Percentiles rank a stretch among this genome's conserved stretches.
phyloP scores from a whole-genome alignment of 805 yeast species.

The Alloascoidea hylecoeti region DNA sequence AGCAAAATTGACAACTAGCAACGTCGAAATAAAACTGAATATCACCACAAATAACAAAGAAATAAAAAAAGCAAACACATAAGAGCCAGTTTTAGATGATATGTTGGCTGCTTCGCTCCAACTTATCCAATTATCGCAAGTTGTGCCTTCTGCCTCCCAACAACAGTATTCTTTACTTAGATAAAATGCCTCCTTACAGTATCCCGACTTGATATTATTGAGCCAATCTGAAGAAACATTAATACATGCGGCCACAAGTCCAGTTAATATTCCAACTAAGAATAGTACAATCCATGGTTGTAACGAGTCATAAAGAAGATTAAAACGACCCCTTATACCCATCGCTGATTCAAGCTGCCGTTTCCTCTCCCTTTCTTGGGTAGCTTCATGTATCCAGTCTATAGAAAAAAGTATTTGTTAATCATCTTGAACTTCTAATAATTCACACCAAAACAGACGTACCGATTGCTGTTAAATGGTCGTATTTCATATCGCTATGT shows the following conservation, averaged over 20 bases:
- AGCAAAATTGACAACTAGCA: conserved; percentile 16
- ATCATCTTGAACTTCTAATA: conserved; percentile 1
- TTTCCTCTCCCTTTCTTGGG: conserved; percentile 11
- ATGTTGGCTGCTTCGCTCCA: neutral
- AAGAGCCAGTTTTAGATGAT: neutral
- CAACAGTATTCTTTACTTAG: conserved; percentile 74
- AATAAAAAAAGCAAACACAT: conserved; percentile 30
- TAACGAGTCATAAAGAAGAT: conserved; percentile 12
- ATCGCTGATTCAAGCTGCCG: conserved; percentile 4
- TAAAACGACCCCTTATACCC: neutral
- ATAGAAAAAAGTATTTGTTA: conserved; percentile 11
- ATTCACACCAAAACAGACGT: neutral
- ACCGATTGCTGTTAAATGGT: conserved; percentile 9
- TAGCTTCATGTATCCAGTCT: conserved; percentile 21
- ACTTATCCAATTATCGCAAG: neutral
- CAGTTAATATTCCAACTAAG: conserved; percentile 62
- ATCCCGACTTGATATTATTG: conserved; percentile 67
- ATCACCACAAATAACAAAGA: conserved; percentile 48
- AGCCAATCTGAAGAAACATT: conserved; percentile 79
- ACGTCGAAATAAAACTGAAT: conserved; percentile 17
- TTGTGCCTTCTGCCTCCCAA: conserved; percentile 36
- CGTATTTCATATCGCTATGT: conserved; percentile 1
- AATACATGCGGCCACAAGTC: conserved; percentile 69
- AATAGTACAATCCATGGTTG: conserved; percentile 68
- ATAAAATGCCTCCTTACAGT: conserved; percentile 58